phyloP scores from a whole-genome alignment of 2,329 filamentous ascomycete species.

The Pezicula radicicola region DNA sequence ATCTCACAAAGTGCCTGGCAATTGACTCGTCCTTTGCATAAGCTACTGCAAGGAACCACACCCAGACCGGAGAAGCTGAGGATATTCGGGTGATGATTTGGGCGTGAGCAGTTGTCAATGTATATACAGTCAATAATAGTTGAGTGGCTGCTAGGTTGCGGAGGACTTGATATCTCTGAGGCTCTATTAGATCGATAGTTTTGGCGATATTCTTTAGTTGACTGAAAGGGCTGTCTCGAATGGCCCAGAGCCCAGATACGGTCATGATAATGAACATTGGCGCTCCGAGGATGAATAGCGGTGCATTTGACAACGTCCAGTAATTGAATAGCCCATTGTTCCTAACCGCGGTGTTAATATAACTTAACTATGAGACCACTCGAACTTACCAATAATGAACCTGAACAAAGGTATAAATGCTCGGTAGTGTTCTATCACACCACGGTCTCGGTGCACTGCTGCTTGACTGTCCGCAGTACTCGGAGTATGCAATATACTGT shows the following conservation, averaged over 20 bases:
- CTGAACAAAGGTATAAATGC: constrained; percentile 91
- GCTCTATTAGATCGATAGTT: too few species aligned
- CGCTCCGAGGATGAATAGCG: constrained; percentile 78
- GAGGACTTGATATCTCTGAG: constrained; percentile 20
- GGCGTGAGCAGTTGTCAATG: constrained; percentile 81
- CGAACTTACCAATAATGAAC: constrained; percentile 76
- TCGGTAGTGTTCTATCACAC: constrained; percentile 73
- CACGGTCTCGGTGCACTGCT: constrained; percentile 54
- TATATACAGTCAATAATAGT: constrained; percentile 65
- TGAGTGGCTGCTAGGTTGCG: constrained; percentile 65
- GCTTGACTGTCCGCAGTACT: constrained; percentile 55
- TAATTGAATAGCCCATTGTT: constrained; percentile 84
- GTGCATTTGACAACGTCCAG: constrained; percentile 84
- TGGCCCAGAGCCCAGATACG: constrained; percentile 52
- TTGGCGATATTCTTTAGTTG: too few species aligned
- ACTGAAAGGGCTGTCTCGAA: constrained; percentile 30
- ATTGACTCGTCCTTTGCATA: constrained; percentile 3
- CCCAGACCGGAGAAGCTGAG: constrained; percentile 90
- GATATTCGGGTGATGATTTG: constrained; percentile 90
- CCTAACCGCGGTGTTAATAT: constrained; percentile 52
- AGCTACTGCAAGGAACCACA: constrained; percentile 75
- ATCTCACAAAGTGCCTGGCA: constrained; percentile 34
- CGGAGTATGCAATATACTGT: constrained; percentile 70
- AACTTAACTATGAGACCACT: neutral
- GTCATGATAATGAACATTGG: constrained; percentile 72